Evolutionary conservation across 306 rosid species (phyloP).

Genomic region (Quercus ilex): DNA sequence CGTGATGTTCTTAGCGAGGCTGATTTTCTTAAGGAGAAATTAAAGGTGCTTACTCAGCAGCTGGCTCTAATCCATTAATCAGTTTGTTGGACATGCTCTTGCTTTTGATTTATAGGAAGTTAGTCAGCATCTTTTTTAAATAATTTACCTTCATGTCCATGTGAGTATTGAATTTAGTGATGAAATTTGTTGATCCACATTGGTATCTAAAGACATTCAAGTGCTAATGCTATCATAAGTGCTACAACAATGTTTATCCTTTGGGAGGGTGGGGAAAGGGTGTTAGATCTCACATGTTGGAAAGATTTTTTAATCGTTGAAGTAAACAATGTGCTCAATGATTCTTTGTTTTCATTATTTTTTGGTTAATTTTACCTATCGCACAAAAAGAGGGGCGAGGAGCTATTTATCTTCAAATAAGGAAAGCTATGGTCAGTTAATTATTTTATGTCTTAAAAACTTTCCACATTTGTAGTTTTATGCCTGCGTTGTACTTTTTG

Average conservation of each 20-base stretch:
- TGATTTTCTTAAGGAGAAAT: slow-evolving; percentile 87
- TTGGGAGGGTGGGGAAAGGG: not conserved
- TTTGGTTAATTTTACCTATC: too few relatives aligned
- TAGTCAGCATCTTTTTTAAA: not conserved
- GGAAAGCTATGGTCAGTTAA: not conserved
- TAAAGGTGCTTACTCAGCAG: slow-evolving; percentile 55
- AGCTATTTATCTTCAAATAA: not conserved
- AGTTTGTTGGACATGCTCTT: not conserved
- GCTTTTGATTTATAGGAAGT: not conserved
- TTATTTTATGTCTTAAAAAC: not conserved
- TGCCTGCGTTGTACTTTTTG: not conserved
- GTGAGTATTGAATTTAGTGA: not conserved
- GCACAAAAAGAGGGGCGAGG: not conserved
- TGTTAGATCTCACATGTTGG: not conserved
- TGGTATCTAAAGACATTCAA: not conserved
- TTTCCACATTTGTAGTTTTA: not conserved
- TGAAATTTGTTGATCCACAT: not conserved
- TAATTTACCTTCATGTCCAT: not conserved
- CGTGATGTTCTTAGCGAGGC: slow-evolving; percentile 85
- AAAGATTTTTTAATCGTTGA: not conserved
- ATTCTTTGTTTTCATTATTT: too few relatives aligned
- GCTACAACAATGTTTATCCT: not conserved
- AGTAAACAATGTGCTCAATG: not conserved
- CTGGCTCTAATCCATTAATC: slow-evolving; percentile 16
- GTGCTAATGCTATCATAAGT: not conserved